Evolutionary conservation across 352 stramenopile species (phyloP), one percentile per base, ranked within the genome.

Genomic region (Poterioochromonas sp.): DNA sequence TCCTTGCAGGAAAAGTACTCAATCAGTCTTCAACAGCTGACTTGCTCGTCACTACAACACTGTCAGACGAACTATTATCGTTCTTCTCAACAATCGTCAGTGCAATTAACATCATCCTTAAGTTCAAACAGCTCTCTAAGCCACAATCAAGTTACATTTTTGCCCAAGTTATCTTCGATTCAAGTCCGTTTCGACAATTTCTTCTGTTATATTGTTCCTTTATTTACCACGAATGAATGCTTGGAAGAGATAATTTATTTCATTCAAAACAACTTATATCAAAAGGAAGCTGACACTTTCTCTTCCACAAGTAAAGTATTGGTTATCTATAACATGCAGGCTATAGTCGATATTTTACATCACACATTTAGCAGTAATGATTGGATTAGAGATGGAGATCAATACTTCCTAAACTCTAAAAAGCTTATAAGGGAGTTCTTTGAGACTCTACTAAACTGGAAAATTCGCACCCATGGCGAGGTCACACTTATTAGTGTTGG

Each of bases 221-320:
- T 58, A 58, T 58, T 58, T 58, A 58, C 47, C 47, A 58, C 47
- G 47, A 58, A 58, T 58, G 47, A 58, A 58, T 58, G 47, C 47
- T 58, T 58, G 47, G 47, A 58, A 58, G 47, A 58, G 47, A 58
- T 58, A 58, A 58, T 58, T 58, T 58, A 58, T 58, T 58, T 58
- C 47, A 58, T 58, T 58, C 47, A 58, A 58, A 58, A 58, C 47
- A 58, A 58, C 47, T 58, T 58, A 58, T 58, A 58, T 58, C 47
- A 58, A 58, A 58, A 58, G 47, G 47, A 58, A 58, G 47, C 47
- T 58, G 47, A 58, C 47, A 58, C 47, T 58, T 58, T 58, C 47
- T 58, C 47, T 58, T 58, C 47, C 47, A 58, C 47, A 58, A 58
- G 47, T 58, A 58, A 58, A 58, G 47, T 58, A 58, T 58, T 58